phyloP scores from a whole-genome alignment of 2,329 filamentous ascomycete species.

The Leptographium procerum region DNA sequence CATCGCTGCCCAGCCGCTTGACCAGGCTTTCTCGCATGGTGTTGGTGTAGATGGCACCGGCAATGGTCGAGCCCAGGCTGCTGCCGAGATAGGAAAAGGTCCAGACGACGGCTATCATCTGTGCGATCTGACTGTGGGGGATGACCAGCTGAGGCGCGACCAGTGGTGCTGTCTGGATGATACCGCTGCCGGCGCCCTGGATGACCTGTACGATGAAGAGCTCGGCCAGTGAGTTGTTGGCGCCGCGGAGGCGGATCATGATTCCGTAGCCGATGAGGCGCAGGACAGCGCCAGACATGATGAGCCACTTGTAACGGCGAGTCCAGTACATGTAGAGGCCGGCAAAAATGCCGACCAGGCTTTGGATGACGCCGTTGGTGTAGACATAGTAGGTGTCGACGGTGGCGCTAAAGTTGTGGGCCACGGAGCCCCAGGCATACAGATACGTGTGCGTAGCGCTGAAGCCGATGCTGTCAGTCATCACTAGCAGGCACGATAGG shows the following conservation, averaged over 20 bases:
- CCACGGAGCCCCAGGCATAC: constrained; percentile 7
- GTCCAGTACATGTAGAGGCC: constrained; percentile 6
- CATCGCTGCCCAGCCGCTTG: constrained; percentile 4
- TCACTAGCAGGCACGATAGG: constrained; percentile 26
- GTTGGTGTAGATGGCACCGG: constrained; percentile 11
- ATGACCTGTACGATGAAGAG: constrained; percentile 35
- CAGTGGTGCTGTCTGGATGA: constrained; percentile 30
- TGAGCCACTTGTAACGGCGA: constrained; percentile 8
- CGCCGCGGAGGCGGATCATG: constrained; percentile 36
- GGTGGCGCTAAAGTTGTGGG: constrained; percentile 4
- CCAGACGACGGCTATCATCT: constrained; percentile 7
- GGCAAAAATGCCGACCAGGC: constrained; percentile 7
- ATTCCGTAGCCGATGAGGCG: constrained; percentile 15
- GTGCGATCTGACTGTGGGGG: constrained; percentile 8
- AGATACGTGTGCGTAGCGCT: constrained; percentile 7
- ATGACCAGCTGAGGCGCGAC: constrained; percentile 21
- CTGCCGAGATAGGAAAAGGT: constrained; percentile 6
- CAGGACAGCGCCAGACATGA: constrained; percentile 6
- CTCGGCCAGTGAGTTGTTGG: constrained; percentile 30
- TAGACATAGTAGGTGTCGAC: constrained; percentile 6
- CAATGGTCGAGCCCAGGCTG: constrained; percentile 7
- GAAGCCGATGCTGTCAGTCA: constrained; percentile 11
- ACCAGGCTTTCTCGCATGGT: constrained; percentile 1
- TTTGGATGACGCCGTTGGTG: constrained; percentile 7
- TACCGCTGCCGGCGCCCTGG: constrained; percentile 35